Base-by-base conservation (phyloP, 2,329 filamentous ascomycete genomes). In the Neobulgaria alba region DNA sequence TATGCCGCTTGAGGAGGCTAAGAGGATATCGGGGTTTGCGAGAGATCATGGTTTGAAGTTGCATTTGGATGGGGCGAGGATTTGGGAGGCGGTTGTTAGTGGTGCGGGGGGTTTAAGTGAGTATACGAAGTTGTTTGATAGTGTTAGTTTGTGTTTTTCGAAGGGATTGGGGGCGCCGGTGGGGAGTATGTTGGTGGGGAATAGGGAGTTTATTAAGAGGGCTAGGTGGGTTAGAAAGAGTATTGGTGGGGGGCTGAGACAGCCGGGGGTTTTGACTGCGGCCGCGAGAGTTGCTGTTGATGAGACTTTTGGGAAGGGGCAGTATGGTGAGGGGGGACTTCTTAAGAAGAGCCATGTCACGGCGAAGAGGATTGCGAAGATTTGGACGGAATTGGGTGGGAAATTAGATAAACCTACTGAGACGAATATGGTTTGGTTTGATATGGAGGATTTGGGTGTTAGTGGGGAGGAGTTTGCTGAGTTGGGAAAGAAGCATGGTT, bases 81-180 rank as follows among this genome's bases (percentile, higher is more conserved):
- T 93, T 10, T 93, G 85, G 85, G 84, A 93, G 58, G 86, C 83
- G 10, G 82, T 84, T 1, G 81, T 73, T 2, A 73, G 83, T 0
- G 82, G 78, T 1, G 79, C 79, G 0, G 82, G 79, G 0, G 72
- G 70, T 3, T 62, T 92, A 21, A 63, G 73, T 3, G 82, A 86
- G 0, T 88, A 75, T 57, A 77, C 77, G 49, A 69, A 67, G 5
- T 67, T 77, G 42, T 84, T 88, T 55, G 84, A 93, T 57, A 85
- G 77, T 38, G 67, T 90, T 10, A 85, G 74, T 49, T 65, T 92
- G 17, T 90, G 85, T 58, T 87, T 93, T 56, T 84, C 79, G 33
- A 93, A 93, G 59, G 85, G 85, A 0, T 71, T 93, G 0, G 86
- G 85, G 3, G 86, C 86, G 0, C 86, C 86, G 0, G 79, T 89